Base-by-base conservation (phyloP, 192 early-diverging fungal species). In the Podila minutissima region DNA sequence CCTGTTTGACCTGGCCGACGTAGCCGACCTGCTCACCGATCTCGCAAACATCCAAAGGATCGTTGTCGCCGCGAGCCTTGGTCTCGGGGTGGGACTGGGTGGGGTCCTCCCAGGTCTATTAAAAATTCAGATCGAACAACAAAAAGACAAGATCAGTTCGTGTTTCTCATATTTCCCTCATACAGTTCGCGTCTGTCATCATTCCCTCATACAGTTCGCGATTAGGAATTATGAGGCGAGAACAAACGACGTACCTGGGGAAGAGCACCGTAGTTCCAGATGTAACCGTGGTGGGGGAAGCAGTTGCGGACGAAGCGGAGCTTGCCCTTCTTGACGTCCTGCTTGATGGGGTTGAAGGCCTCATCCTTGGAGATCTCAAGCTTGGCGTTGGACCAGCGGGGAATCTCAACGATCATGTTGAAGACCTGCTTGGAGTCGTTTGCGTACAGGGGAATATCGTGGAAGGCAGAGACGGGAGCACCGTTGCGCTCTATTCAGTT, bases 181-280 rank as follows among this genome's bases (percentile, higher is more conserved):
- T 11, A 13, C 38, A 41, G n/a, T n/a, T n/a, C 24, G 46, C 17
- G 59, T 32, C 35, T 32, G 1, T 22, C 1, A 11, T 32, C 59
- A 15, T 33, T 33, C 5, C 33, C 41, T 15, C 15, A 8, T 11
- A n/a, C n/a, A n/a, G 41, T 4, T 46, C 38, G 38, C 11, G 38
- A 41, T 41, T 41, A 41, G 38, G 5, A 5, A 33, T 12, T 41
- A 12, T 41, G 41, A 46, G 41, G 13, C 3, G 41, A 13, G 41
- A 46, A 3, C 41, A 67, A 6, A 26, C 1, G 22, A 50, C 59
- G 11, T 84, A 92, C 91, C 81, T 97, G 96, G 37, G 98, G 98
- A 81, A 99, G 90, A 71, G 97, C 97, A 82, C 98, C 98, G 79
- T 99, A 98, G 96, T 99, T 99, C 98, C 98, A 99, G 87, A 99